These are phyloP conservation scores for Talaromyces thailandensis DNA, from an alignment of 495 filamentous ascomycete species.

Conservation along the genomic window DNA sequence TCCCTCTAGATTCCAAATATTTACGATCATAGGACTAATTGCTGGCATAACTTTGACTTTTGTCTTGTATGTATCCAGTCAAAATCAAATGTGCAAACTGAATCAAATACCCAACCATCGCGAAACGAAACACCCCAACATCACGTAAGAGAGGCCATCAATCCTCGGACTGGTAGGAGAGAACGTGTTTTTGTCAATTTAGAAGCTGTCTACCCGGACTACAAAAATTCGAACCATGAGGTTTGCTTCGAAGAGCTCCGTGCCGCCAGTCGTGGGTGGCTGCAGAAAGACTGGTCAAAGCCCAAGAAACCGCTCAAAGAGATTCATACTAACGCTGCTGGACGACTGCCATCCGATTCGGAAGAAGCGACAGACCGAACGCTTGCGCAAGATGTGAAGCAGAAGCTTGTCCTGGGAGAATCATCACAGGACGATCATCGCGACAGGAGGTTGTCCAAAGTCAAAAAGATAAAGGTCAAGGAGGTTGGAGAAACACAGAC, in stretches of 20 bases:
- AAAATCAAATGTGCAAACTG: constrained; percentile 31
- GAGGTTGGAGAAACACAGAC: constrained; percentile 81
- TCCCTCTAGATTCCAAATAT: constrained; percentile 50
- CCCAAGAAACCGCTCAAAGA: constrained; percentile 29
- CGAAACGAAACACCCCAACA: constrained; percentile 31
- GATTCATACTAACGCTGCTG: constrained; percentile 27
- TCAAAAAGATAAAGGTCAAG: constrained; percentile 62
- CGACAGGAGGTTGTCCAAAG: constrained; percentile 29
- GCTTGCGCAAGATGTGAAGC: constrained; percentile 17
- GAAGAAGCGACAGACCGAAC: constrained; percentile 11
- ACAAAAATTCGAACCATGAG: constrained; percentile 57
- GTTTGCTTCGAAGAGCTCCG: constrained; percentile 85
- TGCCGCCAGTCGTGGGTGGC: constrained; percentile 71
- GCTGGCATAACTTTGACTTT: constrained; percentile 48
- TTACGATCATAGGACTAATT: constrained; percentile 98
- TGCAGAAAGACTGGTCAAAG: constrained; percentile 55
- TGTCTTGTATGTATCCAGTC: constrained; percentile 57
- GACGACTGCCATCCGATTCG: constrained; percentile 5
- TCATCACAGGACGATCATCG: constrained; percentile 13
- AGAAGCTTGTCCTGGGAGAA: constrained; percentile 21
- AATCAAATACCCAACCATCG: constrained; percentile 24
- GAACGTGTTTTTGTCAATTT: constrained; percentile 85
- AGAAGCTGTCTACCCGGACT: constrained; percentile 71
- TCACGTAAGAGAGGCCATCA: constrained; percentile 63
- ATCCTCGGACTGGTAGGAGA: constrained; percentile 65